Percentiles rank a stretch among this genome's conserved stretches.
Conservation (phyloP, 768 basidiomycete genomes). For the Paxillus involutus region DNA sequence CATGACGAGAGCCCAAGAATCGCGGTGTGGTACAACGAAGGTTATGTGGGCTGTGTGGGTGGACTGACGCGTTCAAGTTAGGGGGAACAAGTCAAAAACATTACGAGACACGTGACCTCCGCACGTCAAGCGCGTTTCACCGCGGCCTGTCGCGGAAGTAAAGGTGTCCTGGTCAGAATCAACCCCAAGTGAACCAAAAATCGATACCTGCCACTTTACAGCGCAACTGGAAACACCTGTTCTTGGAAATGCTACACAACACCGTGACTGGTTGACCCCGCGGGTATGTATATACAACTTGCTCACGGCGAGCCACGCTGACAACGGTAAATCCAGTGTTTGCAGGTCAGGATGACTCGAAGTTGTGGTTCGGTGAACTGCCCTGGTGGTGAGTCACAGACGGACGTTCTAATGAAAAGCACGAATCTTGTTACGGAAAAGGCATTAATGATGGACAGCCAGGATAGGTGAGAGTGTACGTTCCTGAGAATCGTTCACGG, state of each 20-base stretch:
- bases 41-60: background rate
- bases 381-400: too few species aligned
- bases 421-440: too few species aligned
- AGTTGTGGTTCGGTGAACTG: too few species aligned
- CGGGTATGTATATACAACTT: too few species aligned
- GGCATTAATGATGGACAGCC: background rate
- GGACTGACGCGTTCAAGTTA: background rate
- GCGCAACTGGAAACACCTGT: background rate
- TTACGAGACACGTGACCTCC: constrained; percentile 15
- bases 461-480: background rate
- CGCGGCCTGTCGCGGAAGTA: constrained; percentile 1
- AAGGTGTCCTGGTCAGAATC: constrained; percentile 2
- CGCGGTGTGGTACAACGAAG: too few species aligned
- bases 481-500: constrained; percentile 19
- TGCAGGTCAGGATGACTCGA: too few species aligned
- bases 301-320: too few species aligned
- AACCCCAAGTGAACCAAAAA: background rate
- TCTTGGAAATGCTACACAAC: background rate
- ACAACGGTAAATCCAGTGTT: too few species aligned
- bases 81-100: background rate
- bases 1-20: constrained; percentile 11
- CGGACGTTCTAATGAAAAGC: too few species aligned
- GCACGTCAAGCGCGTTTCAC: constrained; percentile 4
- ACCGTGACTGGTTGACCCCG: too few species aligned
- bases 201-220: background rate